Percentiles rank a stretch among this genome's conserved stretches.
phyloP scores from a whole-genome alignment of 2,329 filamentous ascomycete species.

The Cadophora sp. region DNA sequence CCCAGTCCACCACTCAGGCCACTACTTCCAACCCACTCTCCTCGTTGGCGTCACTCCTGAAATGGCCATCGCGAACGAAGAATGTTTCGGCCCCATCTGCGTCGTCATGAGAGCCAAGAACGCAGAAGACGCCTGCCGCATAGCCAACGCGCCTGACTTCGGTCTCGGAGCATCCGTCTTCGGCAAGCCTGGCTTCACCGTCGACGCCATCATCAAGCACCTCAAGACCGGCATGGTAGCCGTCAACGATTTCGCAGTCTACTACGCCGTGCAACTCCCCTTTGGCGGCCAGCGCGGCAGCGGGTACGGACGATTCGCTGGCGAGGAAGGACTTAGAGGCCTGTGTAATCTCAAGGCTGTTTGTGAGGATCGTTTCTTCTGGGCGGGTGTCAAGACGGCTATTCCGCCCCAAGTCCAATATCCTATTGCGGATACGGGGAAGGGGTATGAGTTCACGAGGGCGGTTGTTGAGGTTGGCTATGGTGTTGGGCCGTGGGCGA shows the following conservation, averaged over 20 bases:
- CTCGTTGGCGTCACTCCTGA: slow-evolving; percentile 84
- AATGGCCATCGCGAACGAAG: slow-evolving; percentile 88
- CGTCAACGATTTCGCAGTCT: slow-evolving; percentile 94
- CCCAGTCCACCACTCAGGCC: slow-evolving; percentile 75
- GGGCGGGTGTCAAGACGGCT: slow-evolving; percentile 70
- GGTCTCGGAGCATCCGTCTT: slow-evolving; percentile 91
- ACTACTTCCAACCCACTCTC: slow-evolving; percentile 93
- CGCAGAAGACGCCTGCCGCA: slow-evolving; percentile 67
- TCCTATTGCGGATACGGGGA: slow-evolving; percentile 70
- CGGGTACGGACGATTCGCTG: slow-evolving; percentile 92
- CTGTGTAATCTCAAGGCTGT: slow-evolving; percentile 89
- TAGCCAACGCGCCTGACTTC: slow-evolving; percentile 86
- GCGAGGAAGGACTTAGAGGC: slow-evolving; percentile 83
- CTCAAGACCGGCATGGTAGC: slow-evolving; percentile 89
- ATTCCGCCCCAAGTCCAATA: slow-evolving; percentile 86
- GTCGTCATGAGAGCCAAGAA: slow-evolving; percentile 78
- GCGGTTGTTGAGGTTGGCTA: slow-evolving; percentile 69
- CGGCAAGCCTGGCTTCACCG: slow-evolving; percentile 68
- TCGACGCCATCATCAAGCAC: slow-evolving; percentile 69
- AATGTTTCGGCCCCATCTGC: slow-evolving; percentile 93
- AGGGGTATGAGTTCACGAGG: slow-evolving; percentile 69
- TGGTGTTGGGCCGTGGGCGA: slow-evolving; percentile 48
- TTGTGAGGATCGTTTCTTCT: slow-evolving; percentile 74
- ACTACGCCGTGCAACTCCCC: slow-evolving; percentile 91
- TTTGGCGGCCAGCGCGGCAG: slow-evolving; percentile 85